Conservation (phyloP, 345 rosid genomes). For the Iberis pinnata region DNA sequence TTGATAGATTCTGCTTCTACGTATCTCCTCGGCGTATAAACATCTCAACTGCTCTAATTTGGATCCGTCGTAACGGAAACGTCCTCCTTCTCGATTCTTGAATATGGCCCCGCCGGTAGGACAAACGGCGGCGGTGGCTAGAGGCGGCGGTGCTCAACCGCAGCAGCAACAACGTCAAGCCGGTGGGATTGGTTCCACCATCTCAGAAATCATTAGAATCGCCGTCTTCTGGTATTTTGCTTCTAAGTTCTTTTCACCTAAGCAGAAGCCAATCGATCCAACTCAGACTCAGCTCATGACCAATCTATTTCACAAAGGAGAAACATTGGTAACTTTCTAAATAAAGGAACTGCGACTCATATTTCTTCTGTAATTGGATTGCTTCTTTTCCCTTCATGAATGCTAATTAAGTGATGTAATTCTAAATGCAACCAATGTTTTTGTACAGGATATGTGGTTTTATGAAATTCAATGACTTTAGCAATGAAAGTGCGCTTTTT, state of each 20-base stretch:
- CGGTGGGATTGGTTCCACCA: conserved; percentile 61
- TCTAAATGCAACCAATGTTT: not conserved
- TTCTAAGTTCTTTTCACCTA: conserved; percentile 82
- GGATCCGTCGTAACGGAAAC: too few species aligned
- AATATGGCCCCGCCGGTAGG: conserved; percentile 51
- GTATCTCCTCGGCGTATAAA: too few species aligned
- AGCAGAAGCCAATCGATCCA: conserved; percentile 50
- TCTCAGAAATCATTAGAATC: conserved; percentile 72
- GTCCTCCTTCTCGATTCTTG: too few species aligned
- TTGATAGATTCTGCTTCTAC: too few species aligned
- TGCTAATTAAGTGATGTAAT: not conserved
- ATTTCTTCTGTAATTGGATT: not conserved
- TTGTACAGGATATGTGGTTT: conserved; percentile 86
- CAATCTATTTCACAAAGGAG: conserved; percentile 80
- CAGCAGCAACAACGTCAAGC: conserved; percentile 45
- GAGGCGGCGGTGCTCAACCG: conserved; percentile 35
- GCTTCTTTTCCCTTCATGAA: not conserved
- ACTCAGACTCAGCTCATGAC: conserved; percentile 44
- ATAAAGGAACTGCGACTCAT: too few species aligned
- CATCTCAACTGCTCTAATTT: too few species aligned
- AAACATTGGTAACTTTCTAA: conserved; percentile 46
- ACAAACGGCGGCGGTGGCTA: conserved; percentile 32
- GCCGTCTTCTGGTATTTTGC: conserved; percentile 90
- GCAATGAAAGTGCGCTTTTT: conserved; percentile 57
- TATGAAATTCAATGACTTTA: conserved; percentile 68